phyloP scores from a whole-genome alignment of 2,329 filamentous ascomycete species.

The Thelonectria rubi region DNA sequence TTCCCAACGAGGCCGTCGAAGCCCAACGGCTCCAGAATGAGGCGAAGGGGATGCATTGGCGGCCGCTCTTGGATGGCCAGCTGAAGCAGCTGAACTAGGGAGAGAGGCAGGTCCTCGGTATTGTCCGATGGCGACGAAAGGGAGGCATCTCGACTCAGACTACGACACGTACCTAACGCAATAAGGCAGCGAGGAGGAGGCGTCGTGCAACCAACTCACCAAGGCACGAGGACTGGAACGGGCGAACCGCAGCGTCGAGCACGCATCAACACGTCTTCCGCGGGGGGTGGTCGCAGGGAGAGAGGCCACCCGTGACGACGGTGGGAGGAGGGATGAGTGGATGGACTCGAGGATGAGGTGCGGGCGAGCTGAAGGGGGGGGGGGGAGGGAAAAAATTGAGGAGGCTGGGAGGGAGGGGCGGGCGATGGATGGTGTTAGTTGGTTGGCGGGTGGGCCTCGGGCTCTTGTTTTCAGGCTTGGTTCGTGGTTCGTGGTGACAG shows the following conservation, averaged over 20 bases:
- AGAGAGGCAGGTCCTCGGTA: too few species aligned
- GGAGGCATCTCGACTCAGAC: too few species aligned
- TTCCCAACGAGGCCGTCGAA: neutral
- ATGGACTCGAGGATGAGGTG: conserved; percentile 18
- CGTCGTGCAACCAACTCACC: too few species aligned
- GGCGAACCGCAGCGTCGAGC: neutral
- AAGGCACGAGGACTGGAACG: neutral
- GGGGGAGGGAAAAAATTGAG: conserved; percentile 23
- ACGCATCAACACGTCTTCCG: conserved; percentile 27
- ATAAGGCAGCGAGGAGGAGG: neutral
- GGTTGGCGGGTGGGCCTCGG: conserved; percentile 9
- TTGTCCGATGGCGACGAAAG: neutral
- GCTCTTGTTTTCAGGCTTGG: neutral
- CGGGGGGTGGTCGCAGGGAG: conserved; percentile 37
- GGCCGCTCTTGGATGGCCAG: neutral
- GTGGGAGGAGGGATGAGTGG: conserved; percentile 29
- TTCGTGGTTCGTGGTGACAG: too few species aligned
- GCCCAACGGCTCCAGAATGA: neutral
- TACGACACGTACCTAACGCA: neutral
- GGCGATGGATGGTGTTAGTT: conserved; percentile 33
- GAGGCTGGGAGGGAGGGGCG: conserved; percentile 36
- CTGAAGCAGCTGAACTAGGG: neutral
- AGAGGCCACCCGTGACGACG: conserved; percentile 37
- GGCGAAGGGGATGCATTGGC: neutral
- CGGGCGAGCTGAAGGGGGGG: conserved; percentile 10